phyloP scores from a whole-genome alignment of 352 stramenopile species.

The Phytophthora meadii region DNA sequence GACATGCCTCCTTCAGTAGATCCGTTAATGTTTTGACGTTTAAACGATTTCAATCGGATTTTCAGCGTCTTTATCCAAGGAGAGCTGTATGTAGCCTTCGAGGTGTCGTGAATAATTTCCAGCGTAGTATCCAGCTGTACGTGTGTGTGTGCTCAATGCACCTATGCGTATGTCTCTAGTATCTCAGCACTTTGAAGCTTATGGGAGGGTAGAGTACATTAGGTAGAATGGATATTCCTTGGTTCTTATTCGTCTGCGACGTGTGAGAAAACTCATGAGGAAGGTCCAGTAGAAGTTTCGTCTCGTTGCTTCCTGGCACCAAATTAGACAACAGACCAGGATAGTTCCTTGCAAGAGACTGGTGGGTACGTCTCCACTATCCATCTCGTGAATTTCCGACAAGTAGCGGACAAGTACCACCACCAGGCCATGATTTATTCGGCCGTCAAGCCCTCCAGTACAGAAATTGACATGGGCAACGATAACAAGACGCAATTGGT shows the following conservation, averaged over 20 bases:
- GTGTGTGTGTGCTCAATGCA: conserved; percentile 4
- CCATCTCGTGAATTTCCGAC: conserved; percentile 13
- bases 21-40: conserved; percentile 9
- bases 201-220: no score
- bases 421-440: conserved; percentile 24
- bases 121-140: conserved; percentile 21
- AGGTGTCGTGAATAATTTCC: conserved; percentile 28
- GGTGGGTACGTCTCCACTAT: conserved; percentile 26
- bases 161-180: conserved; percentile 1
- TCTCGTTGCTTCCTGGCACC: conserved; percentile 2
- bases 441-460: conserved; percentile 5
- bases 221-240: not conserved
- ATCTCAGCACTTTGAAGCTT: conserved; percentile 1
- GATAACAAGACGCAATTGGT: conserved; percentile 21
- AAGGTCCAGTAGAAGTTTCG: conserved; percentile 16
- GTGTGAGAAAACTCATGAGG: conserved; percentile 20
- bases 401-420: conserved; percentile 18
- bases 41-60: conserved; percentile 13
- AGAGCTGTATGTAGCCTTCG: not conserved
- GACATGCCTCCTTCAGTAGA: conserved; percentile 15
- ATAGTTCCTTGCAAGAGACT: conserved; percentile 21
- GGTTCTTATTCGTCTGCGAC: conserved; percentile 37
- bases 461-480: conserved; percentile 19
- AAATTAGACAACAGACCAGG: conserved; percentile 14
- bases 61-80: not conserved